phyloP scores from a whole-genome alignment of 441 rosid genomes.

The Croton setiger region DNA sequence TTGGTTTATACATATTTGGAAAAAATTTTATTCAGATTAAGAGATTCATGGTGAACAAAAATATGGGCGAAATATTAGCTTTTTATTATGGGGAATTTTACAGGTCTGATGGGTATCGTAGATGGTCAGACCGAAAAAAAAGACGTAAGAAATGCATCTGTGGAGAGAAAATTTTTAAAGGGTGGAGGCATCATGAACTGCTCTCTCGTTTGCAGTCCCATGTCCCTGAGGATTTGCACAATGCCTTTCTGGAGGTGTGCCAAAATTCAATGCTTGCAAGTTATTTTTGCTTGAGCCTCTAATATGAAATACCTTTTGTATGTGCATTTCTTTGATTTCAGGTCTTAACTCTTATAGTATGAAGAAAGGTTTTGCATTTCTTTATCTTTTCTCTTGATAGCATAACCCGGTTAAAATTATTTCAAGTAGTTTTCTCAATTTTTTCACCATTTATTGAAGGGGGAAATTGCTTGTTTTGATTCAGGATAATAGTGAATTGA shows the following conservation, averaged over 20 bases:
- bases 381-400: constrained; percentile 1
- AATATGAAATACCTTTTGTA: not conserved
- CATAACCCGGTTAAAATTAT: not conserved
- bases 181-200: constrained; percentile 70
- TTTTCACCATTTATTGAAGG: not conserved
- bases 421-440: not conserved
- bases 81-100: constrained; percentile 73
- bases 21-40: constrained; percentile 53
- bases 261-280: constrained; percentile 9
- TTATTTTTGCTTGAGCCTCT: not conserved
- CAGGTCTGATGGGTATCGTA: constrained; percentile 40
- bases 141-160: constrained; percentile 41
- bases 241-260: constrained; percentile 42
- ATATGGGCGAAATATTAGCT: constrained; percentile 55
- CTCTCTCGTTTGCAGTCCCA: constrained; percentile 53
- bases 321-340: not conserved
- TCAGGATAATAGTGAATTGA: too few relatives aligned
- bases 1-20: constrained; percentile 68
- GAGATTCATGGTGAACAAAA: constrained; percentile 51
- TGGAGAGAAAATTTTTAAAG: constrained; percentile 59
- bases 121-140: constrained; percentile 59
- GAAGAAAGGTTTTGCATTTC: not conserved
- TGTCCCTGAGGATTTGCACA: constrained; percentile 37
- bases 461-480: not conserved
- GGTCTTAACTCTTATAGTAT: not conserved